phyloP scores from a whole-genome alignment of 208 protist species.

The Trichomonas vaginalis region DNA sequence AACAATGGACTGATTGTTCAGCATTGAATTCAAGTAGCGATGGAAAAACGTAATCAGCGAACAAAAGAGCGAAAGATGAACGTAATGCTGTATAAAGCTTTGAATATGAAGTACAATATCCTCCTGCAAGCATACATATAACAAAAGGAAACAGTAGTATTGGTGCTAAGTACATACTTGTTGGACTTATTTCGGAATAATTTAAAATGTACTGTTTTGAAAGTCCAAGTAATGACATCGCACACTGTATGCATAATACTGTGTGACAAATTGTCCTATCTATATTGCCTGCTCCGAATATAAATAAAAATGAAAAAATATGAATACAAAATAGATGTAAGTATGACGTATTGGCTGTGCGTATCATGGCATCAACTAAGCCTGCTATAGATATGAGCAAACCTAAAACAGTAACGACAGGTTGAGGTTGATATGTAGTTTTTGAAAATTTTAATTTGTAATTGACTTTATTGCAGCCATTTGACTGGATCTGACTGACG shows the following conservation, averaged over 20 bases:
- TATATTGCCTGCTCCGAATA: not conserved
- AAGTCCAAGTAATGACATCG: not conserved
- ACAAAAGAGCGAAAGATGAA: not conserved
- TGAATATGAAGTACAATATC: not conserved
- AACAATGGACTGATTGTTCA: not conserved
- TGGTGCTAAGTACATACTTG: not conserved
- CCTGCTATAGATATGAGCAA: not conserved
- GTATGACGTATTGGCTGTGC: not conserved
- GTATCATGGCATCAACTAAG: not conserved
- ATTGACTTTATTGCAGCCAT: not conserved
- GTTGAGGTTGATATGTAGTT: not conserved
- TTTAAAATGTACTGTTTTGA: not conserved
- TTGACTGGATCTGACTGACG: not conserved
- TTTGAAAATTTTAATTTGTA: not conserved
- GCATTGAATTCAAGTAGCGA: not conserved
- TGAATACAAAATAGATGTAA: not conserved
- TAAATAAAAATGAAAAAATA: not conserved
- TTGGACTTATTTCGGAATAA: not conserved
- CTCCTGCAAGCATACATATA: not conserved
- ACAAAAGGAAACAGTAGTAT: not conserved
- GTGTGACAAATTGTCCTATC: not conserved
- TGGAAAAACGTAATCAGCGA: not conserved
- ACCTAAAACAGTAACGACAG: not conserved
- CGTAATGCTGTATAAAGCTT: not conserved
- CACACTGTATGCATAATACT: not conserved